Conservation (phyloP, 768 basidiomycete species). For the Tulasnella sp. region DNA sequence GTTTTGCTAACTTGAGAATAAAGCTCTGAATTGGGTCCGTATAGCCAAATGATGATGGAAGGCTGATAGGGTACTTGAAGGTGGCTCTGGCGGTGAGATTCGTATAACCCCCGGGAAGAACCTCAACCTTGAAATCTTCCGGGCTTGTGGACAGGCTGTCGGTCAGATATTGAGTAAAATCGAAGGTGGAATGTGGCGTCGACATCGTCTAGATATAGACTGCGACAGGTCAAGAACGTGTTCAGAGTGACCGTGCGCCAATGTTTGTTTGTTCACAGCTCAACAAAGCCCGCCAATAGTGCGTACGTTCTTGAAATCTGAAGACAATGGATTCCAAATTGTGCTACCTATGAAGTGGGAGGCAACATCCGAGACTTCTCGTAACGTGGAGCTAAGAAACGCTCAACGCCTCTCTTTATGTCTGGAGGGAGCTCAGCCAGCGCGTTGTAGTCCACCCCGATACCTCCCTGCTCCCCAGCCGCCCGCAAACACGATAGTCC, state of each 20-base stretch:
- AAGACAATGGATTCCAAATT: no score
- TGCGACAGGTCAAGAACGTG: no score
- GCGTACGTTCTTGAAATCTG: no score
- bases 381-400: not conserved
- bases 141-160: not conserved
- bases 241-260: no score
- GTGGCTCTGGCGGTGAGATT: not conserved
- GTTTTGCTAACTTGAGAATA: constrained; percentile 5
- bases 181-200: not conserved
- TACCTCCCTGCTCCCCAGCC: not conserved
- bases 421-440: not conserved
- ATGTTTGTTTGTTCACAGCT: no score
- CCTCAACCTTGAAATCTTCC: not conserved
- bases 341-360: not conserved
- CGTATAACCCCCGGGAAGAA: not conserved
- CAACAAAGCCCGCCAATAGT: no score
- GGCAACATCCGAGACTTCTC: not conserved
- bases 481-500: not conserved
- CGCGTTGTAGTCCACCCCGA: not conserved
- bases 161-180: not conserved
- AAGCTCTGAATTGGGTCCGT: not conserved
- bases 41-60: not conserved
- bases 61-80: not conserved
- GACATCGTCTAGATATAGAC: no score
- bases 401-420: not conserved